Evolutionary conservation across 1,284 basidiomycete genomes (phyloP), one percentile per base, ranked within the genome.

Genomic region (Trichosporon ovoides): DNA sequence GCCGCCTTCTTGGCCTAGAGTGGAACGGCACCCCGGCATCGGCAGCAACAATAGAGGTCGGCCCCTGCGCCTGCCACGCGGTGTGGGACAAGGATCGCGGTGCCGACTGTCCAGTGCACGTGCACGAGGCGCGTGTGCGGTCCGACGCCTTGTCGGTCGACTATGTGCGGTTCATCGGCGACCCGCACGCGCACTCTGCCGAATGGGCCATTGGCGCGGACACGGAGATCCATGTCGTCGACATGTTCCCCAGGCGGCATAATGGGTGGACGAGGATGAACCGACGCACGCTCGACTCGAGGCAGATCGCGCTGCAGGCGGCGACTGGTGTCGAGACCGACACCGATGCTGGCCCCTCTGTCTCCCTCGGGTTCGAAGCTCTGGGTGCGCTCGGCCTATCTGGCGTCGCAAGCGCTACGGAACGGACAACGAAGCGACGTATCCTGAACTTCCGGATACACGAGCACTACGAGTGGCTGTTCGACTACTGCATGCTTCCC

Each of bases 261-360:
- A 48, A 48, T 24, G 43, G 43, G 7, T 48, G 43, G 43, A 48
- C 43, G 43, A 13, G 43, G 28, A 48, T 48, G 43, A 48, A 48
- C 28, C 43, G 43, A 2, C 22, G 22, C 7, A 48, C 43, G 14
- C 43, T 48, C 7, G 43, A 48, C 12, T 48, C 43, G 24, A 13
- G 43, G 14, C 43, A 22, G 11, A 48, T 48, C 13, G 22, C 43
- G 5, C 22, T 48, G 16, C 43, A 48, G 43, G 14, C 43, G 13
- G 43, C 24, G 13, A 12, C 22, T 16, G 9, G 19, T 13, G 19
- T 10, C 19, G 38, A 3, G n/a, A 20, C 2, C 7, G 38, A 24
- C 19, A 20, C 11, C 20, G 38, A 43, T 12, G 38, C 20, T 13
- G n/a, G n/a, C n/a, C n/a, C n/a, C n/a, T n/a, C n/a, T n/a, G n/a